Evolutionary conservation across 1,139 yeast species (phyloP).

Genomic region (Kurtzmaniella quercitrusa): DNA sequence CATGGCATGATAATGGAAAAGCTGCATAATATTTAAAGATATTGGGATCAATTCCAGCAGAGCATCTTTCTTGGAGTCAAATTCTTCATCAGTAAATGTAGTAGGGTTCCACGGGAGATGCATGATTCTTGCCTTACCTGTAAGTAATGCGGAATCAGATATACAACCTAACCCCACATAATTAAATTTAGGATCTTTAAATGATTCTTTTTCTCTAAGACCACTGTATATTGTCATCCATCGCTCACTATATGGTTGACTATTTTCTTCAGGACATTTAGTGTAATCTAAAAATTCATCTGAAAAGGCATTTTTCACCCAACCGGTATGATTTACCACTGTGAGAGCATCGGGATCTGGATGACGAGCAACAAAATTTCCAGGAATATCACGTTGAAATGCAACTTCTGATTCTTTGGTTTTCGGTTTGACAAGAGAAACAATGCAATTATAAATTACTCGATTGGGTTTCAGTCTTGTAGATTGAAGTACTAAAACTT

Average conservation of each 20-base stretch:
- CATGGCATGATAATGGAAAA: slow-evolving; percentile 47
- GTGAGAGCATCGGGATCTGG: slow-evolving; percentile 27
- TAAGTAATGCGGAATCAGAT: slow-evolving; percentile 39
- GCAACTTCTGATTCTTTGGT: slow-evolving; percentile 4
- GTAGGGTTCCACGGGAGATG: slow-evolving; percentile 47
- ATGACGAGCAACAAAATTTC: slow-evolving; percentile 21
- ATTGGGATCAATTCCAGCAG: slow-evolving; percentile 21
- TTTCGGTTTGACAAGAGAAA: slow-evolving; percentile 23
- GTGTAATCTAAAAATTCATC: slow-evolving; percentile 33
- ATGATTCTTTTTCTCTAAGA: slow-evolving; percentile 22
- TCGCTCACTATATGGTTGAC: slow-evolving; percentile 29
- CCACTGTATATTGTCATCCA: slow-evolving; percentile 44
- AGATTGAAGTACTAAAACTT: slow-evolving; percentile 26
- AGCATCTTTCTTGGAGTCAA: slow-evolving; percentile 33
- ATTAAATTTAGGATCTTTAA: slow-evolving; percentile 29
- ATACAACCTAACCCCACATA: slow-evolving; percentile 38
- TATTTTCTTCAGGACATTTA: slow-evolving; percentile 33
- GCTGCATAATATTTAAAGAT: slow-evolving; percentile 36
- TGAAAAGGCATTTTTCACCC: slow-evolving; percentile 36
- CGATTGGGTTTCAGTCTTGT: slow-evolving; percentile 15
- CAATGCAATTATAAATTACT: slow-evolving; percentile 24
- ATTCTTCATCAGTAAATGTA: slow-evolving; percentile 26
- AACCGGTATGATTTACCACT: slow-evolving; percentile 36
- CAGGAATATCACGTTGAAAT: slow-evolving; percentile 11
- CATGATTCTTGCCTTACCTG: slow-evolving; percentile 40